Evolutionary conservation across 768 basidiomycete genomes (phyloP).

Genomic region (Leccinellum albellum): DNA sequence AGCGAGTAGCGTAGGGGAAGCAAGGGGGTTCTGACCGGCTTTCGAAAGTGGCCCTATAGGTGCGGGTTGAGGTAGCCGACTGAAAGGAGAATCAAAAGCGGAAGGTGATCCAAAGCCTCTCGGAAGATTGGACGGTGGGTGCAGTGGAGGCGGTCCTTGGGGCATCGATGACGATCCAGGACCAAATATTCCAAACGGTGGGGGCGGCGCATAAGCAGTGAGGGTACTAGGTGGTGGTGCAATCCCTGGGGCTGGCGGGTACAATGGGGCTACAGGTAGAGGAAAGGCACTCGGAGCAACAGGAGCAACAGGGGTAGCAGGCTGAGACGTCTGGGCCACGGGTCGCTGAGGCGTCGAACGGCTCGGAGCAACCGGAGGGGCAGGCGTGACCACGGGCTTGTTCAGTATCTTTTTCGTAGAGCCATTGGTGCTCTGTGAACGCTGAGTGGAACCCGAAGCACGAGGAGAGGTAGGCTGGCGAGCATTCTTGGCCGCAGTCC

Average conservation of each 20-base stretch:
- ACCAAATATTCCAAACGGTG: conserved; percentile 49
- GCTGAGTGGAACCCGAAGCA: conserved; percentile 46
- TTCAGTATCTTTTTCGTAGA: conserved; percentile 59
- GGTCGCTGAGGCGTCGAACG: conserved; percentile 38
- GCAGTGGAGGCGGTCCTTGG: conserved; percentile 40
- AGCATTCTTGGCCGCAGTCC: conserved; percentile 42
- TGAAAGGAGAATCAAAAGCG: conserved; percentile 50
- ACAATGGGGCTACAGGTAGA: conserved; percentile 48
- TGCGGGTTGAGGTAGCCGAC: conserved; percentile 40
- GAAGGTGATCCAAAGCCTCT: conserved; percentile 49
- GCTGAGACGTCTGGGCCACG: conserved; percentile 38
- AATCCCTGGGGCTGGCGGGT: conserved; percentile 38
- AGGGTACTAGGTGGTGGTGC: conserved; percentile 42
- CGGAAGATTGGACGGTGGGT: conserved; percentile 53
- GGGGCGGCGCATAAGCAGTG: conserved; percentile 53
- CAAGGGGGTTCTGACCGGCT: conserved; percentile 30
- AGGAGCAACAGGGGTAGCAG: conserved; percentile 40
- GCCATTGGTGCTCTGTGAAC: conserved; percentile 45
- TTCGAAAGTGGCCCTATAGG: conserved; percentile 58
- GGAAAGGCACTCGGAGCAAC: conserved; percentile 36
- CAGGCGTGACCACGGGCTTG: conserved; percentile 38
- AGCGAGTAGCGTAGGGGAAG: conserved; percentile 40
- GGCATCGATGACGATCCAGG: conserved; percentile 41
- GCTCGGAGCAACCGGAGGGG: conserved; percentile 30
- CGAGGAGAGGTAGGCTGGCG: conserved; percentile 53